Evolutionary conservation across 208 protist species (phyloP).

Genomic region (Crithidia expoeki): DNA sequence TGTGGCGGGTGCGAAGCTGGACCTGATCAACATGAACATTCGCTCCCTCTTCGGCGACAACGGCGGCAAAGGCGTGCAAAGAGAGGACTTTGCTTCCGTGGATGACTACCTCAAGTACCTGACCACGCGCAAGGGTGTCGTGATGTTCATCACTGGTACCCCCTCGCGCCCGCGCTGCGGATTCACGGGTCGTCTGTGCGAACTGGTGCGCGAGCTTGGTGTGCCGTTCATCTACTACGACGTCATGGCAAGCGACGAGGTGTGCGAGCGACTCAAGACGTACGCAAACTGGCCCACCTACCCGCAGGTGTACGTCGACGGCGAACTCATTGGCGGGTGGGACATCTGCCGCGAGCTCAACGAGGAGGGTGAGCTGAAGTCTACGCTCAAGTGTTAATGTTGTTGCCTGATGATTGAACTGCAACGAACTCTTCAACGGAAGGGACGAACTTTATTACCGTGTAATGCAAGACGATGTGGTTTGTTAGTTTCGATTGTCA

Average conservation of each 20-base stretch:
- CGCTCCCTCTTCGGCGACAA: constrained; percentile 78
- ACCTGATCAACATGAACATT: constrained; percentile 77
- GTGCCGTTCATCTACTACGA: constrained; percentile 88
- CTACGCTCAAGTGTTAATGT: constrained; percentile 49
- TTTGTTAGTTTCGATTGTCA: too few species aligned
- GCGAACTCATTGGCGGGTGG: constrained; percentile 92
- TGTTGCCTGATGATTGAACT: too few species aligned
- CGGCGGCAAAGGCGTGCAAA: constrained; percentile 46
- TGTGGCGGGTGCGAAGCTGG: constrained; percentile 80
- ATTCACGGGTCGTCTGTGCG: constrained; percentile 84
- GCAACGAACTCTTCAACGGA: too few species aligned
- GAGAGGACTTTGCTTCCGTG: constrained; percentile 60
- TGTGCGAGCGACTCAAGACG: constrained; percentile 89
- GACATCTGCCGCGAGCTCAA: constrained; percentile 90
- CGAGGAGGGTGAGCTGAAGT: constrained; percentile 82
- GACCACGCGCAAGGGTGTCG: constrained; percentile 74
- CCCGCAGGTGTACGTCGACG: constrained; percentile 94
- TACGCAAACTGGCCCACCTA: constrained; percentile 94
- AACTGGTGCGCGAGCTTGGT: constrained; percentile 71
- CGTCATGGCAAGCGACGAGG: constrained; percentile 89
- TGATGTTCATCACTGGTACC: constrained; percentile 93
- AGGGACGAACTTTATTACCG: too few species aligned
- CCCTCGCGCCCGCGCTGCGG: constrained; percentile 90
- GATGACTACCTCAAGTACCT: constrained; percentile 86
- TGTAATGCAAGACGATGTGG: too few species aligned